phyloP scores from a whole-genome alignment of 2,329 filamentous ascomycete species.

The Xylariaceae sp. region DNA sequence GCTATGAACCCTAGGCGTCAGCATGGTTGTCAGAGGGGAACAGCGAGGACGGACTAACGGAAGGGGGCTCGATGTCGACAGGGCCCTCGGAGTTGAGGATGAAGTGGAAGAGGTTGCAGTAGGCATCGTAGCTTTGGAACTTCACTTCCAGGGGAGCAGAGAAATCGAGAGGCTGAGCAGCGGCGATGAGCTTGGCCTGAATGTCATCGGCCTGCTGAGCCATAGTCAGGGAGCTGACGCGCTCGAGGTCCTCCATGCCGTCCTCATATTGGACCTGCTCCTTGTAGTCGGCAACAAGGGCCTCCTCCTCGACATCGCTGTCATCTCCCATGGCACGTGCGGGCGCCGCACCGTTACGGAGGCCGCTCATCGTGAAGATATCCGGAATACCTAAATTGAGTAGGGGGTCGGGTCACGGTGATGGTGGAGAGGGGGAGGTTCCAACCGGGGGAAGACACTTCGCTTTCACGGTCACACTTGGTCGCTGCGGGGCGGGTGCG shows the following conservation, averaged over 20 bases:
- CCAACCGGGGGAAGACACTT: constrained; percentile 12
- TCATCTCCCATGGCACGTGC: constrained; percentile 65
- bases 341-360: constrained; percentile 57
- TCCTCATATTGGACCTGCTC: constrained; percentile 95
- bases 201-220: constrained; percentile 81
- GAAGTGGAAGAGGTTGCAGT: constrained; percentile 99
- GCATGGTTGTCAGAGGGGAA: constrained; percentile 8
- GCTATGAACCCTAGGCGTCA: constrained; percentile 54
- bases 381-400: constrained; percentile 4
- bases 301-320: constrained; percentile 94
- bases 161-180: constrained; percentile 92
- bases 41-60: constrained; percentile 55
- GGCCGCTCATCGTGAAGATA: constrained; percentile 50
- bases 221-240: constrained; percentile 62
- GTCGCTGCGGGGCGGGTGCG: constrained; percentile 17
- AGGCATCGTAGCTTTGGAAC: constrained; percentile 98
- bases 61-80: constrained; percentile 92
- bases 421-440: constrained; percentile 22
- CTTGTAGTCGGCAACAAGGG: constrained; percentile 89
- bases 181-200: constrained; percentile 83
- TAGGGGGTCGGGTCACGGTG: constrained; percentile 6
- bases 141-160: constrained; percentile 93
- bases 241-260: constrained; percentile 74
- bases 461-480: constrained; percentile 12
- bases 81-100: constrained; percentile 99